A percentile compares a stretch with the other conserved stretches of the same genome.
Conservation (phyloP, 352 stramenopile species). For the Phytophthora pluvialis region DNA sequence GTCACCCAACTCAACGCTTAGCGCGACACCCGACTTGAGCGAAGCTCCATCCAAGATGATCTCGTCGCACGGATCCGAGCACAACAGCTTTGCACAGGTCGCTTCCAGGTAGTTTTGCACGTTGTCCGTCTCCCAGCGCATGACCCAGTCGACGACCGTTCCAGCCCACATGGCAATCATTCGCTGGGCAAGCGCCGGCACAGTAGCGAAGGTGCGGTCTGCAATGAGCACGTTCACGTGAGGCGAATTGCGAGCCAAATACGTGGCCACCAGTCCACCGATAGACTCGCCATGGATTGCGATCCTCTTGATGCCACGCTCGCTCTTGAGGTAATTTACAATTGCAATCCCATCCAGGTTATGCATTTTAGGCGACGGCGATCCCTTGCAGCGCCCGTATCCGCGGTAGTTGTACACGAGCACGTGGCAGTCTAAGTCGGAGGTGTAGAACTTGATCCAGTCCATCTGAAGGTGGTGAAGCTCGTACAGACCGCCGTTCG, state of each 20-base stretch:
- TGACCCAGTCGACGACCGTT: slow-evolving; percentile 63
- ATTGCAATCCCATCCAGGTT: slow-evolving; percentile 80
- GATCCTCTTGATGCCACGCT: slow-evolving; percentile 61
- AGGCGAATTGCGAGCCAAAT: slow-evolving; percentile 61
- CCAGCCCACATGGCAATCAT: slow-evolving; percentile 83
- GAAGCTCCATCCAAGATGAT: slow-evolving; percentile 86
- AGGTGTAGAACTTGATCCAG: slow-evolving; percentile 89
- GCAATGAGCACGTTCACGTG: slow-evolving; percentile 75
- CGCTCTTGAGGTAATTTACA: slow-evolving; percentile 67
- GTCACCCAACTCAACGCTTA: slow-evolving; percentile 70
- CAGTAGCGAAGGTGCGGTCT: slow-evolving; percentile 81
- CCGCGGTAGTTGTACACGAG: slow-evolving; percentile 90
- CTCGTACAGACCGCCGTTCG: slow-evolving; percentile 87
- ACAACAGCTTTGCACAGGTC: slow-evolving; percentile 82
- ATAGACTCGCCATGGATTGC: slow-evolving; percentile 88
- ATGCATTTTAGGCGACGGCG: slow-evolving; percentile 62
- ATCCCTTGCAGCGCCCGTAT: slow-evolving; percentile 77
- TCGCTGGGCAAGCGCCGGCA: slow-evolving; percentile 79
- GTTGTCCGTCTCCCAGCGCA: slow-evolving; percentile 85
- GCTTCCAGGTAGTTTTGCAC: slow-evolving; percentile 75
- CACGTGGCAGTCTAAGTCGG: slow-evolving; percentile 74
- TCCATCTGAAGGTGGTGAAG: slow-evolving; percentile 91
- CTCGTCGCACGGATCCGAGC: slow-evolving; percentile 82
- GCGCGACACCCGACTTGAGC: slow-evolving; percentile 80
- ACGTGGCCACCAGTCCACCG: slow-evolving; percentile 78